phyloP scores from a whole-genome alignment of 2,329 filamentous ascomycete genomes.

The Fusarium liriodendri region DNA sequence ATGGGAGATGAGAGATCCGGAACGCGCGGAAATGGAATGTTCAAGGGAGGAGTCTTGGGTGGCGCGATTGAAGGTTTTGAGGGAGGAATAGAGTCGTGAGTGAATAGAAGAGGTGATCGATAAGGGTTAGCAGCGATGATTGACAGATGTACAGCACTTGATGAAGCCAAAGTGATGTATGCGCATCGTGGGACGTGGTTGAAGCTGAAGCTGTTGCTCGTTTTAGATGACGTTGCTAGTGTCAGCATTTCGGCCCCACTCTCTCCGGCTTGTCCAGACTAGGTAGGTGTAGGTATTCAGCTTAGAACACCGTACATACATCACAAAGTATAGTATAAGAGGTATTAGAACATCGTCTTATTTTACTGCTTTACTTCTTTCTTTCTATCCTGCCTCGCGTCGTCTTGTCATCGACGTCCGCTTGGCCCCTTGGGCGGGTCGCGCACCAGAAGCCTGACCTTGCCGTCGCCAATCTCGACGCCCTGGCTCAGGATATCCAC shows the following conservation, averaged over 20 bases:
- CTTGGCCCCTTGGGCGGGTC: constrained; percentile 69
- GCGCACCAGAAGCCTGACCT: constrained; percentile 72
- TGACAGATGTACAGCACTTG: not conserved
- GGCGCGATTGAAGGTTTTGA: constrained; percentile 5
- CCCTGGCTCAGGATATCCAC: constrained; percentile 72
- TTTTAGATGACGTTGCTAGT: constrained; percentile 35
- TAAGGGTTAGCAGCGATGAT: not conserved
- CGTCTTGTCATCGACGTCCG: constrained; percentile 57
- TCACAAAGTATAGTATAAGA: too few relatives aligned
- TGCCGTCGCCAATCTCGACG: constrained; percentile 75
- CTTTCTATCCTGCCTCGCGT: constrained; percentile 37
- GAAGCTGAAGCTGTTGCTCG: constrained; percentile 16
- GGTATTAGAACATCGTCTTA: constrained; percentile 29
- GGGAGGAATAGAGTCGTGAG: not conserved
- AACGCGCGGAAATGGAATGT: constrained; percentile 28
- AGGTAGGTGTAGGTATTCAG: not conserved
- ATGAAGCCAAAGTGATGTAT: not conserved
- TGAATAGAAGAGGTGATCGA: not conserved
- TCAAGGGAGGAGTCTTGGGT: constrained; percentile 13
- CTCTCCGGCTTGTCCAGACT: not conserved
- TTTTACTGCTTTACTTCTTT: constrained; percentile 46
- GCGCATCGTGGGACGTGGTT: not conserved
- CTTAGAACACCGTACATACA: too few relatives aligned
- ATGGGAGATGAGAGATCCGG: constrained; percentile 25
- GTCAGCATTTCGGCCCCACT: constrained; percentile 32